Evolutionary conservation across 1,284 basidiomycete genomes (phyloP), one percentile per base, ranked within the genome.

Genomic region (Cutaneotrichosporon cyanovorans): DNA sequence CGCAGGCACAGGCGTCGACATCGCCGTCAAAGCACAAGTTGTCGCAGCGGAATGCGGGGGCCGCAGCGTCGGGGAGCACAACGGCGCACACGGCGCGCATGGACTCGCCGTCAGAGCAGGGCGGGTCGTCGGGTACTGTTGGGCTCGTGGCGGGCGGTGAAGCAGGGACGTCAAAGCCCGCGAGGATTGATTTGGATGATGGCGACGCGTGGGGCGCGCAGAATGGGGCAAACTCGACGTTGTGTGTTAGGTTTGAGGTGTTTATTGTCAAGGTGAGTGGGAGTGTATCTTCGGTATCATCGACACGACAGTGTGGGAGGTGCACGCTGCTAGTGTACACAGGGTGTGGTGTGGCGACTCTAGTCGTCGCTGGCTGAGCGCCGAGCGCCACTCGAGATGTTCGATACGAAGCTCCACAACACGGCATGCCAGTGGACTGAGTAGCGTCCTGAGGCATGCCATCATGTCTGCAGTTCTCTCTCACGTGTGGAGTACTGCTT

Each of bases 161-260:
- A n/a, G n/a, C n/a, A n/a, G n/a, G n/a, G 46, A 36, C 40, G 12
- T 30, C 46, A 6, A 42, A 45, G 38, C 32, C 41, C 1, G 31
- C 22, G 6, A 44, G 45, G 30, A 66, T 65, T 28, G 69, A 72
- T 85, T 82, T 68, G 85, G 88, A 66, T 80, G 66, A 59, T 80
- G 82, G 68, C 80, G 42, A 59, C 59, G 42, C 58, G 47, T 47
- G 66, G 63, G 35, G 68, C n/a, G 40, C 46, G 5, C 49, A 51
- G 48, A 45, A 46, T 25, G 53, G 62, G 14, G 61, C 82, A 15
- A 78, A 81, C 46, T 74, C 82, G 66, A 81, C 81, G 40, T 68
- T 95, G 52, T 82, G 86, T 54, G 91, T 96, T 11, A 77, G 87
- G 52, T 96, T 95, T 71, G 91, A 96, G 71, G 87, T 95, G 49